Base-by-base conservation (phyloP, 208 protist genomes). In the Trypanosoma cruzi region DNA sequence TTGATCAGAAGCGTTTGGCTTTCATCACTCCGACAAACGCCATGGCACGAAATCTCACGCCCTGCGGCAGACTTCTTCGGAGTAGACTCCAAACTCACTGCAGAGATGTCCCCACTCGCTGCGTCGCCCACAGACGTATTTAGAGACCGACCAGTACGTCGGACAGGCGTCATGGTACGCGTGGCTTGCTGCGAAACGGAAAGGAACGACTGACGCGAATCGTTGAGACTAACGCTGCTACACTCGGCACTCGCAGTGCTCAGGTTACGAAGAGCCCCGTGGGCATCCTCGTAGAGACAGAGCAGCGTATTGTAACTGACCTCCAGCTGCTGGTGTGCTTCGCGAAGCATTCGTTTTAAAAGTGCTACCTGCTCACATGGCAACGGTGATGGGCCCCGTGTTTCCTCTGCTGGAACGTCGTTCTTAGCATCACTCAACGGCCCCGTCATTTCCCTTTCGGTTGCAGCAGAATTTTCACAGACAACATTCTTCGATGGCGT, bases 251-350 rank as follows among this genome's bases (percentile, higher is more conserved):
- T 57, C 29, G 29, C 36, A 20, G 31, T 48, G 16, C 28, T 46
- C n/a, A 68, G 28, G 26, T 68, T 40, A 57, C 53, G 36, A 46
- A 74, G 50, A 14, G 26, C 28, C 1, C 29, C 42, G 37, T 55
- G 60, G 11, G 69, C 59, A 37, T 67, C 50, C 10, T 74, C 61
- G 40, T 56, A 66, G 14, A 68, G 16, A 44, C 42, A 74, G 2
- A 62, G 31, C 22, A 74, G 8, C 22, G 55, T 32, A 54, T 74
- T 74, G 42, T 63, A 53, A 36, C 60, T 68, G 8, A 54, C 59
- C 20, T 68, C 42, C 20, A 74, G 42, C 22, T 74, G 69, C 29
- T 34, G 54, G 4, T 67, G 59, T 13, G 69, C 22, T 26, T 74
- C 69, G 13, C 61, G 69, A 20, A 62, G 32, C 58, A 74, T 56